Evolutionary conservation across 495 filamentous ascomycete genomes (phyloP).

Genomic region (Trichoderma asperelloides): DNA sequence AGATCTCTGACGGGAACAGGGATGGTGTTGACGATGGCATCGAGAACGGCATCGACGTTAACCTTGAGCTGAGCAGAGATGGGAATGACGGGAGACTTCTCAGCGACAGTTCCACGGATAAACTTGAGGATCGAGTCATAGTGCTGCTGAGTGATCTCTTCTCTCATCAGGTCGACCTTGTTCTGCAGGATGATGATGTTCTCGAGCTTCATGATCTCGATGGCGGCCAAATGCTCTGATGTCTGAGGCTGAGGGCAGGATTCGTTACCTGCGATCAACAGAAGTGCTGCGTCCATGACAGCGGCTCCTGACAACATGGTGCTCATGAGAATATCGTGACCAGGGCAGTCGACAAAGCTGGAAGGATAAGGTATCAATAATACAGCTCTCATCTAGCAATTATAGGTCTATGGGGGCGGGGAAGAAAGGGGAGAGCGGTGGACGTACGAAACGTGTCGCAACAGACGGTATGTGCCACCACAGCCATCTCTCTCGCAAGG

Average conservation of each 20-base stretch:
- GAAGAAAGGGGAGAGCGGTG: neutral
- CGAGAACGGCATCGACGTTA: constrained; percentile 98
- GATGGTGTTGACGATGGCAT: constrained; percentile 84
- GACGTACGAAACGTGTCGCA: constrained; percentile 79
- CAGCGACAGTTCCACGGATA: constrained; percentile 92
- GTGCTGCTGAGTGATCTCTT: constrained; percentile 84
- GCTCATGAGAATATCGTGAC: constrained; percentile 99
- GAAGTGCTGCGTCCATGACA: constrained; percentile 96
- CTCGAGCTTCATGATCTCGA: constrained; percentile 97
- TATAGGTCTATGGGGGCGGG: neutral
- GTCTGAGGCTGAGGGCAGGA: constrained; percentile 98
- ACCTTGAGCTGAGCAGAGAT: constrained; percentile 98
- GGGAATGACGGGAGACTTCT: constrained; percentile 91
- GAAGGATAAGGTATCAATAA: constrained; percentile 10
- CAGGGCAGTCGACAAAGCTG: constrained; percentile 95
- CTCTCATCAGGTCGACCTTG: constrained; percentile 96
- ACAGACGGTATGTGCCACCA: constrained; percentile 67
- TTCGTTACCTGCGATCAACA: constrained; percentile 98
- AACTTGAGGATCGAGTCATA: constrained; percentile 96
- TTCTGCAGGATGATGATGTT: constrained; percentile 99
- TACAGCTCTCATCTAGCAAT: neutral
- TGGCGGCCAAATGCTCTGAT: constrained; percentile 94
- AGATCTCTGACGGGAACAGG: constrained; percentile 88
- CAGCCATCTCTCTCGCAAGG: constrained; percentile 92
- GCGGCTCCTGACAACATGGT: constrained; percentile 99